phyloP scores from a whole-genome alignment of 768 basidiomycete genomes.

The Suillus ampliporus region DNA sequence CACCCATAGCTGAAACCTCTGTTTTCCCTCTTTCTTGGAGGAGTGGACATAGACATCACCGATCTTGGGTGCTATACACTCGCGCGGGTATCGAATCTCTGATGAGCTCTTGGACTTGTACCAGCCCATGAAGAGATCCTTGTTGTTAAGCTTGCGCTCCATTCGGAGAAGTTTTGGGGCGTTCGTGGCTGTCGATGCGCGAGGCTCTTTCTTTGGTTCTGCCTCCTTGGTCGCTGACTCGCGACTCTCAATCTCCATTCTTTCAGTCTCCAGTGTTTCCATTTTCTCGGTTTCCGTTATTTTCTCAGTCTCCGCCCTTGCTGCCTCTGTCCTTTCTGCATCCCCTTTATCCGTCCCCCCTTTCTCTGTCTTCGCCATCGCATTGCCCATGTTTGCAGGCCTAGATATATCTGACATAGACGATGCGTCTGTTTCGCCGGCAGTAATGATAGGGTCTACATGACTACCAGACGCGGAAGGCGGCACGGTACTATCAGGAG shows the following conservation, averaged over 20 bases:
- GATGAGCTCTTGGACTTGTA: slow-evolving; percentile 6
- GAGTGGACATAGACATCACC: slow-evolving; percentile 10
- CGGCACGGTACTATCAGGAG: not conserved
- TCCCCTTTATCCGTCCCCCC: no score
- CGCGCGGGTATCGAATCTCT: slow-evolving; percentile 6
- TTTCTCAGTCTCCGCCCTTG: no score
- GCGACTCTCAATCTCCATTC: not conserved
- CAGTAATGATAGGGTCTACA: not conserved
- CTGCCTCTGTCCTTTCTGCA: not conserved
- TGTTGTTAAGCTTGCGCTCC: slow-evolving; percentile 9
- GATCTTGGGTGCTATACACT: slow-evolving; percentile 3
- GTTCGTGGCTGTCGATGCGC: not conserved
- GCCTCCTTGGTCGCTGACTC: not conserved
- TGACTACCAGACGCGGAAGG: not conserved
- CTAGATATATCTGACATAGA: not conserved
- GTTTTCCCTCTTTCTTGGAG: not conserved
- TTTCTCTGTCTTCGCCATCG: not conserved
- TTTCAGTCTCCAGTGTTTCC: not conserved
- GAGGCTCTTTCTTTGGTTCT: not conserved
- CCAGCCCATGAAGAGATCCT: slow-evolving; percentile 6
- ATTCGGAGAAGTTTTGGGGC: slow-evolving; percentile 3
- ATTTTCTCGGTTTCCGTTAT: not conserved
- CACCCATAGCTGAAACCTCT: slow-evolving; percentile 8
- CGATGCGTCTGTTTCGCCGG: not conserved
- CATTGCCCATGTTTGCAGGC: not conserved